Evolutionary conservation across 352 stramenopile genomes (phyloP).

Genomic region (Globisporangium sylvaticum): DNA sequence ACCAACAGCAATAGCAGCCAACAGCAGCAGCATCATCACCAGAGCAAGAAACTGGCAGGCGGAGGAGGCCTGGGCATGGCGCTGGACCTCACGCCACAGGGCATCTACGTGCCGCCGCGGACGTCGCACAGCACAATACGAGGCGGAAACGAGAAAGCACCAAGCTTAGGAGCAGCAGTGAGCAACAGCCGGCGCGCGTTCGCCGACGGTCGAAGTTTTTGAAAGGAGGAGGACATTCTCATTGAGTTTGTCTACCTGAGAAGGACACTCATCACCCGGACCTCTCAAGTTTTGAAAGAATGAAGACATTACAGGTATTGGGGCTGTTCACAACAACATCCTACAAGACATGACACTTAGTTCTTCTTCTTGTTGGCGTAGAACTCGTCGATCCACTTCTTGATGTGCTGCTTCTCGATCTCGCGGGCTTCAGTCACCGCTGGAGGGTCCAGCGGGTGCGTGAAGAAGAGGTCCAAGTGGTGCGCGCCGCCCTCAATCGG

Average conservation of each 20-base stretch:
- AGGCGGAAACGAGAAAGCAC: slow-evolving; percentile 3
- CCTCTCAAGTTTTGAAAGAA: slow-evolving; percentile 2
- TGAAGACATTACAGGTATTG: too few relatives aligned
- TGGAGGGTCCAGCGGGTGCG: slow-evolving; percentile 72
- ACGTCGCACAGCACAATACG: slow-evolving; percentile 43
- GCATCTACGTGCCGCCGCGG: slow-evolving; percentile 31
- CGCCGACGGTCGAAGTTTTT: slow-evolving; percentile 9
- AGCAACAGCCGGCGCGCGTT: slow-evolving; percentile 1
- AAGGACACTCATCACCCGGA: background rate
- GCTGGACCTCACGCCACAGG: slow-evolving; percentile 21
- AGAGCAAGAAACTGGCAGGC: slow-evolving; percentile 8
- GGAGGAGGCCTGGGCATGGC: slow-evolving; percentile 14
- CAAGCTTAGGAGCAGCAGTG: background rate
- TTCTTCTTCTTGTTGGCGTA: slow-evolving; percentile 18
- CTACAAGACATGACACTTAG: too few relatives aligned
- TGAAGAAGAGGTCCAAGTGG: slow-evolving; percentile 92
- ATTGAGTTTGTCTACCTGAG: background rate
- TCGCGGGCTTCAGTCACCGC: slow-evolving; percentile 57
- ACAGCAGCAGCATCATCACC: background rate
- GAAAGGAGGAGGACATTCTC: slow-evolving; percentile 2
- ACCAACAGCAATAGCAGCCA: slow-evolving; percentile 14
- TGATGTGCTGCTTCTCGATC: slow-evolving; percentile 71
- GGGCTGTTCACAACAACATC: too few relatives aligned
- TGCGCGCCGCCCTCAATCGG: slow-evolving; percentile 74
- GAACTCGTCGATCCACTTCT: slow-evolving; percentile 69